A percentile compares a stretch with the other conserved stretches of the same genome.
Evolutionary conservation across 805 yeast genomes (phyloP).

Genomic region (Candida qinlingensis): DNA sequence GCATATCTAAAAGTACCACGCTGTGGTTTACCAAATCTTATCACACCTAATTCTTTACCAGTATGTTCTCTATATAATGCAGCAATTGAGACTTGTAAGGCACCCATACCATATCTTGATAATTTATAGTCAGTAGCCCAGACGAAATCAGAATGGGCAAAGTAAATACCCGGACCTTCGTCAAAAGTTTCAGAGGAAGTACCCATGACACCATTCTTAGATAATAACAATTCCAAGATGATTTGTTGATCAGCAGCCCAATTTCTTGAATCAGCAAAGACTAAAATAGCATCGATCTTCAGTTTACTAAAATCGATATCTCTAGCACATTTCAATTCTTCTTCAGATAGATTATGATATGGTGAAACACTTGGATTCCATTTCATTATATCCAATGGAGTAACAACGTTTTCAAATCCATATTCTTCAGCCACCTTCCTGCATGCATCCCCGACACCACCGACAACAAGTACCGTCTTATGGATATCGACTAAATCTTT

Average conservation of each 20-base stretch:
- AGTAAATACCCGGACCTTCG: slow-evolving; percentile 78
- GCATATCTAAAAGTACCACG: slow-evolving; percentile 82
- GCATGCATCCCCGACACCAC: slow-evolving; percentile 84
- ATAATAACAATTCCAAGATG: slow-evolving; percentile 71
- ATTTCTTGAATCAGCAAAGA: slow-evolving; percentile 87
- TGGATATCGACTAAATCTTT: slow-evolving; percentile 65
- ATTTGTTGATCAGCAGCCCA: slow-evolving; percentile 95
- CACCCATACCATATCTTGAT: slow-evolving; percentile 92
- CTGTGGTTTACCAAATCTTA: slow-evolving; percentile 87
- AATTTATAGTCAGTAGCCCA: slow-evolving; percentile 88
- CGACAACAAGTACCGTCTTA: slow-evolving; percentile 77
- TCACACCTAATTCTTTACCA: slow-evolving; percentile 72
- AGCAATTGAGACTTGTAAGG: slow-evolving; percentile 81
- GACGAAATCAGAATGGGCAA: slow-evolving; percentile 88
- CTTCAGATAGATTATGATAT: slow-evolving; percentile 72
- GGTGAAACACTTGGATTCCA: slow-evolving; percentile 88
- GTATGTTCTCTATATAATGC: slow-evolving; percentile 82
- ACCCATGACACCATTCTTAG: slow-evolving; percentile 80
- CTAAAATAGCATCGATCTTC: slow-evolving; percentile 74
- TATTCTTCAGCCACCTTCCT: slow-evolving; percentile 77
- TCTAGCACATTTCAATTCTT: slow-evolving; percentile 49
- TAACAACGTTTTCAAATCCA: slow-evolving; percentile 78
- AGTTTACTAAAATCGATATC: slow-evolving; percentile 62
- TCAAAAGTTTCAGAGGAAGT: slow-evolving; percentile 64
- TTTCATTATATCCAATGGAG: slow-evolving; percentile 75